Evolutionary conservation across 768 basidiomycete genomes (phyloP).

Genomic region (Podaxis sp.): DNA sequence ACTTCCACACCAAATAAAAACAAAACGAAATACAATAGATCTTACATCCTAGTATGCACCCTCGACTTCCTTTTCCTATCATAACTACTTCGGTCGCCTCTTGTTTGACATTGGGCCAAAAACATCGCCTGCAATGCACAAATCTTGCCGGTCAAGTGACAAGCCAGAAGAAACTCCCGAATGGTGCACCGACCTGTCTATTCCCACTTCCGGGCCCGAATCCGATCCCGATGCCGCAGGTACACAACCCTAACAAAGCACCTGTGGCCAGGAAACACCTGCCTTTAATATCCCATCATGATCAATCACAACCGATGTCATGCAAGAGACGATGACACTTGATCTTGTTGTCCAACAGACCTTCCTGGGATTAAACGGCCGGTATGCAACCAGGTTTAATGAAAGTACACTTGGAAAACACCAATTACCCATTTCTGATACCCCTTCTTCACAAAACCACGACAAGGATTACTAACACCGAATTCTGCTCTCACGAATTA

Average conservation of each 20-base stretch:
- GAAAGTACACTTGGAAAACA: neutral
- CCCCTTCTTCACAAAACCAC: neutral
- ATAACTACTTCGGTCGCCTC: too few species aligned
- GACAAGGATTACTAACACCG: neutral
- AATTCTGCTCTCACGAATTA: neutral
- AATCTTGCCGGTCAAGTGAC: neutral
- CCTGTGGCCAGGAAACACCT: neutral
- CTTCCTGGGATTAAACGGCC: neutral
- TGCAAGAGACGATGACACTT: neutral
- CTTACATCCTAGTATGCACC: too few species aligned
- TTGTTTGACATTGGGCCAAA: neutral
- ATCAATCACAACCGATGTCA: constrained; percentile 3
- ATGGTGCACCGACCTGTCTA: neutral
- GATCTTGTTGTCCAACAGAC: neutral
- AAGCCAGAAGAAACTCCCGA: neutral
- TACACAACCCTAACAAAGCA: constrained; percentile 2
- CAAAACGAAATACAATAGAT: too few species aligned
- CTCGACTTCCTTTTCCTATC: too few species aligned
- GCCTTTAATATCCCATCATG: neutral
- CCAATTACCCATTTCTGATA: neutral
- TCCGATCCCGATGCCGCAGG: constrained; percentile 10
- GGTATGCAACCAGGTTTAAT: neutral
- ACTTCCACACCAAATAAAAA: neutral
- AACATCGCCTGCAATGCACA: neutral
- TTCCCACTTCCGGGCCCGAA: constrained; percentile 2